phyloP scores from a whole-genome alignment of 192 early-diverging fungal species.

The Ambispora gerdemannii region DNA sequence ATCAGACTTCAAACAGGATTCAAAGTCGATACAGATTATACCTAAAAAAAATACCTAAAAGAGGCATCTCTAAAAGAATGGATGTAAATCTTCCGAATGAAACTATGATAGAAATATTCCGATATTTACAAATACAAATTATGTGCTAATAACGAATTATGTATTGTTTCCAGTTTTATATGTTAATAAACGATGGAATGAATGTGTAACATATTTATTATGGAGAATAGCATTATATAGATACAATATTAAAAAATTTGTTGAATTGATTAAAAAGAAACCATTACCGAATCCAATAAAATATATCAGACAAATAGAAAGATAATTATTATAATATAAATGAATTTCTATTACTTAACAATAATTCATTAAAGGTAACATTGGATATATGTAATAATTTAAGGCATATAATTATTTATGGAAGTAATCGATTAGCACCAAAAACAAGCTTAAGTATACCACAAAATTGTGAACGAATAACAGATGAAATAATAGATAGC shows the following conservation, averaged over 20 bases:
- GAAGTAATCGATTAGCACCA: not conserved
- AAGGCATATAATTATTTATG: not conserved
- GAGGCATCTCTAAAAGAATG: not conserved
- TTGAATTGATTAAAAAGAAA: not conserved
- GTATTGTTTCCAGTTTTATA: not conserved
- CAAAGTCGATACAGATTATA: not conserved
- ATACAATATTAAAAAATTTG: not conserved
- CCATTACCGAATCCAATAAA: not conserved
- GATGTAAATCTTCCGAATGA: not conserved
- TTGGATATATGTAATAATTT: not conserved
- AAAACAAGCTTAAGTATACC: not conserved
- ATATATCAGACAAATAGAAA: not conserved
- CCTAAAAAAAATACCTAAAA: not conserved
- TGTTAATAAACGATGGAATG: constrained; percentile 1
- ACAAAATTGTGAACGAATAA: constrained; percentile 2
- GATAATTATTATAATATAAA: not conserved
- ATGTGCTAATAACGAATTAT: not conserved
- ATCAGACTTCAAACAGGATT: not conserved
- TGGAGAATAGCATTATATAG: not conserved
- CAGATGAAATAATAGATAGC: constrained; percentile 2
- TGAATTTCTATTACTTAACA: constrained; percentile 2
- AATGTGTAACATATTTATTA: not conserved
- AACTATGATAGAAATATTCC: not conserved
- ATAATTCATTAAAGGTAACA: not conserved
- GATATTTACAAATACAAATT: not conserved